Evolutionary conservation across 371 early-diverging fungal species (phyloP), one percentile per base, ranked within the genome.

Genomic region (Circinella minor): DNA sequence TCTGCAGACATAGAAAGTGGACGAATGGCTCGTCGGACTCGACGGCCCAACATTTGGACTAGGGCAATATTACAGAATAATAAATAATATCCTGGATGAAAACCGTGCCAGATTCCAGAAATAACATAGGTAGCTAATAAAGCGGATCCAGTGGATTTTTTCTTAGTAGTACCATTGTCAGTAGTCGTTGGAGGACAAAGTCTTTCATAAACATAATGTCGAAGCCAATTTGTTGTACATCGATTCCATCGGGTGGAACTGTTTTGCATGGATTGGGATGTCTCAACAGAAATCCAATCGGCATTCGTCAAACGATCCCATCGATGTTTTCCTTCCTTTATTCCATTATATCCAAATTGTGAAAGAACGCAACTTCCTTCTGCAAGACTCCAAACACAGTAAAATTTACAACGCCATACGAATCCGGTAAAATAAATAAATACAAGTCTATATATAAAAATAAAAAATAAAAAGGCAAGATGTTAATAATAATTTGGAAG

Each of bases 21-120:
- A 4, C 94, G 88, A 27, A 96, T 57, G 17, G 81, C 80, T n/a
- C 90, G 80, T 37, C 95, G 90, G 47, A 94, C 62, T 37, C 72
- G 76, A 72, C 79, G 67, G 4, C 75, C 74, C 13, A 81, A 20
- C 3, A 75, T 38, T 62, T 81, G 81, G 4, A 74, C 64, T 27
- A 74, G 9, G 18, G 70, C 71, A 9, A 67, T 61, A n/a, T 66
- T 61, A 63, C 77, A 62, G 51, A 81, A 79, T 27, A 77, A 74
- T 3, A 79, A 79, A 69, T 94, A 93, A 73, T 94, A 94, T 8
- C 95, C 96, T 10, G 94, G 93, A 73, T 93, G 92, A 81, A 97
- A 96, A 27, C 98, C 98, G 72, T 98, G 98, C 98, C 98, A 98
- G 67, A 95, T 80, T 13, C 97, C 94, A 39, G 94, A 94, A 1